Percentiles rank a stretch among this genome's conserved stretches.
These are phyloP conservation scores for Vaccinium corymbosum DNA, from an alignment of 148 eudicot genomes.

Conservation along the genomic window DNA sequence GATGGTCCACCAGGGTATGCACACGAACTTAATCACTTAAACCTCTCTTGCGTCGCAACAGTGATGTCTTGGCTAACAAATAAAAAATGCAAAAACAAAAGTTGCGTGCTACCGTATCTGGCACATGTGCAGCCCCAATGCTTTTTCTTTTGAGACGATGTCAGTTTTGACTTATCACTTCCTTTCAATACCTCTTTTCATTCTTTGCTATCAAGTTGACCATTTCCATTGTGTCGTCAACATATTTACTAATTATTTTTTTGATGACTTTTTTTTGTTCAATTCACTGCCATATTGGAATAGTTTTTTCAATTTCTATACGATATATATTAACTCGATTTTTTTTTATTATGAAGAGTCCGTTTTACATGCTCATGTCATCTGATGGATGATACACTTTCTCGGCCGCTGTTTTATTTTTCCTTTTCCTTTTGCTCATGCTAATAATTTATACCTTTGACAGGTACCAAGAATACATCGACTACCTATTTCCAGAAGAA, in stretches of 20 bases:
- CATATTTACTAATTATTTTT: too few species aligned
- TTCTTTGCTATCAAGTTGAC: neutral
- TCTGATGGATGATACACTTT: neutral
- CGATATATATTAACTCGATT: too few species aligned
- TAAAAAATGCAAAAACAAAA: neutral
- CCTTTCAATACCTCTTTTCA: neutral
- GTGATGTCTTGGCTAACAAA: neutral
- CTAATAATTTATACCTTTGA: conserved; percentile 12
- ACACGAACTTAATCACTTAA: neutral
- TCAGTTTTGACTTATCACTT: neutral
- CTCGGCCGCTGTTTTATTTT: neutral
- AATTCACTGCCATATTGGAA: too few species aligned
- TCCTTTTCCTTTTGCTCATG: neutral
- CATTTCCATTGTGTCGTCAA: neutral
- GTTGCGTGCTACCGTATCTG: neutral
- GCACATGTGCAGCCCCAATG: neutral
- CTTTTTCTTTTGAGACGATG: neutral
- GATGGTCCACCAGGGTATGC: conserved; percentile 90
- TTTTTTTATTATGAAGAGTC: too few species aligned
- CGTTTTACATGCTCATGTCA: neutral
- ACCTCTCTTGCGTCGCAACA: neutral
- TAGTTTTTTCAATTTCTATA: too few species aligned
- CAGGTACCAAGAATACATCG: conserved; percentile 74
- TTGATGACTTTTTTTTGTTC: too few species aligned
- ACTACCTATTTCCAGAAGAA: conserved; percentile 62